These are phyloP conservation scores for Miscanthus lutarioriparius DNA, from an alignment of 176 grass and related monocot genomes.

Conservation along the genomic window DNA sequence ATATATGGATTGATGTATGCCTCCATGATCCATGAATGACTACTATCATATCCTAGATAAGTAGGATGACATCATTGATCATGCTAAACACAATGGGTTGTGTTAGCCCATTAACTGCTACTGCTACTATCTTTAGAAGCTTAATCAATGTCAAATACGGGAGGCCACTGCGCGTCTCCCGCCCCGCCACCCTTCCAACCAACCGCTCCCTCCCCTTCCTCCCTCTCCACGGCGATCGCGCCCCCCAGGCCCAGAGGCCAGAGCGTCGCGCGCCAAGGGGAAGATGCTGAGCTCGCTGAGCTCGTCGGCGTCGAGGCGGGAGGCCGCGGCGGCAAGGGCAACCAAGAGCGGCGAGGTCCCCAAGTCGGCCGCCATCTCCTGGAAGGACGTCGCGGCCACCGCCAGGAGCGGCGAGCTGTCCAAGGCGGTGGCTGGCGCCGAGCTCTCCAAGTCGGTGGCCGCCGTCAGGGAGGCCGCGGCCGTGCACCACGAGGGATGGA, in stretches of 20 bases:
- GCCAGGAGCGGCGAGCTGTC: constrained; percentile 29
- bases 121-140: constrained; percentile 19
- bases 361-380: background rate
- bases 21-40: too few species aligned
- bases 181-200: constrained; percentile 20
- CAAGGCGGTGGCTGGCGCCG: constrained; percentile 18
- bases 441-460: constrained; percentile 30
- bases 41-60: background rate
- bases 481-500: constrained; percentile 65
- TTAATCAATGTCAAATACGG: constrained; percentile 23
- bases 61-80: background rate
- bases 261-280: background rate
- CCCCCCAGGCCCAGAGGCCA: background rate
- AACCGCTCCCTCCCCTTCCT: background rate
- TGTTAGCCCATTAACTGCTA: background rate
- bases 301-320: constrained; percentile 36
- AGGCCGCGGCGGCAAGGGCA: constrained; percentile 7
- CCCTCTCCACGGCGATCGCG: background rate
- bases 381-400: constrained; percentile 39
- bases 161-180: constrained; percentile 3
- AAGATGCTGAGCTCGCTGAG: constrained; percentile 30
- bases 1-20: too few species aligned
- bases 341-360: constrained; percentile 23
- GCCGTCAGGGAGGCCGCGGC: constrained; percentile 31
- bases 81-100: constrained; percentile 1